Base-by-base conservation (phyloP, 768 basidiomycete species). In the Russula sp. region DNA sequence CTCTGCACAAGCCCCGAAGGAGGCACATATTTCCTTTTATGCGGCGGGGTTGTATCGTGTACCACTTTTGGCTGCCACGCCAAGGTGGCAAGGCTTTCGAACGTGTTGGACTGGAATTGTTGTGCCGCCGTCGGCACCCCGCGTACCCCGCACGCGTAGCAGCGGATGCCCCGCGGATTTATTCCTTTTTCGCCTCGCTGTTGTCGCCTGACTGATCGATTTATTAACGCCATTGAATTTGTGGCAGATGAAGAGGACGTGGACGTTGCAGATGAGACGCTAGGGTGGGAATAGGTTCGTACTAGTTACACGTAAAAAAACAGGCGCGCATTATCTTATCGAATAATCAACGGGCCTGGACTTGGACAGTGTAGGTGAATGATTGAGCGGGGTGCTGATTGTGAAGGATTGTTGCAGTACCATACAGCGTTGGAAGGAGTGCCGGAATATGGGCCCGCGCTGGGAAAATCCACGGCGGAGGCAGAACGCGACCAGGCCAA, bases 301-400 rank as follows among this genome's bases (percentile, higher is more conserved):
- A 35, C 29, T 42, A 34, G 49, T 41, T 38, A 58, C 63, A 63
- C 63, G 63, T 62, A 62, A 64, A 61, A 32, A 61, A 53, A 56
- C 59, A 46, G 48, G 43, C 60, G 63, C 53, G 47, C 58, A 54
- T 41, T 60, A 62, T 61, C 60, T 64, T 64, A 61, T 61, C 63
- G n/a, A 61, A 61, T 64, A 61, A 61, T 64, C 60, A 51, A 56
- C 11, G 11, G 60, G 42, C 51, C 43, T 65, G 42, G 54, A 54
- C 39, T 41, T 54, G 39, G 53, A 35, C 22, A 32, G 29, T 43
- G 55, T 35, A 58, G 51, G 64, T 56, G 63, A 57, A 53, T 41
- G 49, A 11, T 25, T 38, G 48, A 41, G 43, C 14, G 41, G 32
- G 58, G 56, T 54, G 57, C 36, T 60, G 52, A 58, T 25, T 48